Conservation (phyloP, 2,329 filamentous ascomycete species). For the Malbranchea cinnamomea region DNA sequence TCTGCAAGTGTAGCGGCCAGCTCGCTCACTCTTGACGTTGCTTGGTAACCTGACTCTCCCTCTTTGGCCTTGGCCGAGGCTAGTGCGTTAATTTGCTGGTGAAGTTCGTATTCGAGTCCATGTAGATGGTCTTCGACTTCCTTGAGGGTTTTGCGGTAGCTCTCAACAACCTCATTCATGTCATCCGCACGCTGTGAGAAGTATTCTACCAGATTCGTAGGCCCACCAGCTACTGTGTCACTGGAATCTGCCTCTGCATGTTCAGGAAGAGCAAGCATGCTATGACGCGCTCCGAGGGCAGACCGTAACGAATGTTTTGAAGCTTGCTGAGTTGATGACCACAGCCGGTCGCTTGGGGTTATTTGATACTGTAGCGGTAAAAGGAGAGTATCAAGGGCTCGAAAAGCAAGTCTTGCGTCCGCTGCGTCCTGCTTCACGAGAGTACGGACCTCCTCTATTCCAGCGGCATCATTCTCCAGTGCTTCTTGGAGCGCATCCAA, state of each 20-base stretch:
- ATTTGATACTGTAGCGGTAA: constrained; percentile 51
- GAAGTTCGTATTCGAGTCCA: constrained; percentile 45
- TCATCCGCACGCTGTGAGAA: constrained; percentile 50
- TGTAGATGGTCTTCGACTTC: constrained; percentile 53
- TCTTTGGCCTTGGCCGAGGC: constrained; percentile 27
- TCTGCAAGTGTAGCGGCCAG: constrained; percentile 47
- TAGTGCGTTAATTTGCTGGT: constrained; percentile 45
- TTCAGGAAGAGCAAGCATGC: constrained; percentile 33
- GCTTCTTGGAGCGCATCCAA: constrained; percentile 48
- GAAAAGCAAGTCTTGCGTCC: constrained; percentile 57
- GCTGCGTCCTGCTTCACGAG: constrained; percentile 50
- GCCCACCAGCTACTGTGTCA: constrained; percentile 35
- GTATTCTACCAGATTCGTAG: constrained; percentile 46
- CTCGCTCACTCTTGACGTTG: constrained; percentile 28
- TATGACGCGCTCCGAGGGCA: constrained; percentile 21
- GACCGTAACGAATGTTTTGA: constrained; percentile 23
- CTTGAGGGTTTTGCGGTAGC: constrained; percentile 43
- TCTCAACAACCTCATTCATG: constrained; percentile 42
- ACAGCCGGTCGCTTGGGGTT: constrained; percentile 24
- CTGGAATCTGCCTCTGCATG: constrained; percentile 27
- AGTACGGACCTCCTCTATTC: constrained; percentile 42
- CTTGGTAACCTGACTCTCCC: constrained; percentile 23
- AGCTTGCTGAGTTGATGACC: constrained; percentile 25
- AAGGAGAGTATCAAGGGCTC: constrained; percentile 59
- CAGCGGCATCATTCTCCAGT: constrained; percentile 46